Conservation (phyloP, 2,329 filamentous ascomycete genomes). For the Fusarium concolor region DNA sequence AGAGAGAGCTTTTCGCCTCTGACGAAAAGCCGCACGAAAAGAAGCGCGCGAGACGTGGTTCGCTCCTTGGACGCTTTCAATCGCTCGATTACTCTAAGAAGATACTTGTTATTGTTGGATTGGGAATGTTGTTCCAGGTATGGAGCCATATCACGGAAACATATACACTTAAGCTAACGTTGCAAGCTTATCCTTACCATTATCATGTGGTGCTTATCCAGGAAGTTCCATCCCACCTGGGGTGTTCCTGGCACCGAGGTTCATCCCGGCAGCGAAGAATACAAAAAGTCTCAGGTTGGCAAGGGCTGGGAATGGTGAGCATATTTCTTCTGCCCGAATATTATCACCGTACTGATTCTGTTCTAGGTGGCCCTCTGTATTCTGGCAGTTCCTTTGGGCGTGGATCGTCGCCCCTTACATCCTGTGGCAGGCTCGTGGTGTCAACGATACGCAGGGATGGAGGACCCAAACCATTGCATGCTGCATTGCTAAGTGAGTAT, state of each 20-base stretch:
- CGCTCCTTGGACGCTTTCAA: constrained; percentile 53
- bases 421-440: constrained; percentile 69
- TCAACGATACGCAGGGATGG: constrained; percentile 75
- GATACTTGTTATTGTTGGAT: constrained; percentile 62
- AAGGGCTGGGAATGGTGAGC: constrained; percentile 74
- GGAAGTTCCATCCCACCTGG: constrained; percentile 72
- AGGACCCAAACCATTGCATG: constrained; percentile 69
- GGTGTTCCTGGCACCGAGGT: constrained; percentile 72
- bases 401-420: constrained; percentile 71
- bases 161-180: neutral
- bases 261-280: constrained; percentile 61
- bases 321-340: neutral
- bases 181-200: constrained; percentile 67
- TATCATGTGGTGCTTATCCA: constrained; percentile 71
- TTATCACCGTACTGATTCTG: neutral
- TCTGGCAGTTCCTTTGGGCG: constrained; percentile 74
- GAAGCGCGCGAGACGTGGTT: constrained; percentile 31
- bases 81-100: constrained; percentile 60
- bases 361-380: constrained; percentile 68
- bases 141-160: neutral
- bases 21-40: constrained; percentile 25
- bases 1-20: constrained; percentile 56
- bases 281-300: constrained; percentile 58
- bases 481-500: constrained; percentile 58
- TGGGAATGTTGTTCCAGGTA: constrained; percentile 69